Evolutionary conservation across 108 stramenopile genomes (phyloP), one percentile per base, ranked within the genome.

Genomic region (Bacterosira constricta): DNA sequence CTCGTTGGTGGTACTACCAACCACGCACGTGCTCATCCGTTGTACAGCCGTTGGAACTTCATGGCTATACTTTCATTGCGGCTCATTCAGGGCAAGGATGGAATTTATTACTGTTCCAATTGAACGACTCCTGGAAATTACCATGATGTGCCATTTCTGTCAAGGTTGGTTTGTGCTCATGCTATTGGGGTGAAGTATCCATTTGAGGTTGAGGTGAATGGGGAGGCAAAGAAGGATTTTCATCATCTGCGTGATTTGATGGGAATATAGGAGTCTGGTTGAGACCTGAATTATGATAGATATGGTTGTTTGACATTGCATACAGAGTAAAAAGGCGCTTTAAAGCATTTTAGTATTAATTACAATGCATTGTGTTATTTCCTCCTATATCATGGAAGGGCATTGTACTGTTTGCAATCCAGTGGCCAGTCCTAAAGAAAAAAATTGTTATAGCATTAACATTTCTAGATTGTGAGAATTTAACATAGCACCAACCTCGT

Each of bases 91-190:
- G 83, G 83, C 25, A 52, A 34, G 49, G 62, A 84, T 58, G 83
- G 83, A 1, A 72, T 84, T 36, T 84, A 84, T 51, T 84, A 82
- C 54, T 84, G 83, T 36, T 84, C 83, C 1, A 84, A 84, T 29
- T 84, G 83, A 80, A 84, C 83, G n/a, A 84, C 83, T 68, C 83
- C 83, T 11, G 83, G 83, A 41, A 84, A 84, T 58, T 84, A 80
- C 35, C 83, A 84, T 46, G 83, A 84, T 42, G 82, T 84, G 83
- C 79, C 81, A 20, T 80, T 84, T 63, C 50, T 84, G 21, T 79
- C 77, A 4, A 80, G 83, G 20, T 63, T 84, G 41, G 77, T 82
- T 6, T 81, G 80, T 52, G 83, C 83, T n/a, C 76, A 79, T 63
- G 83, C 80, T 1, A 77, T 81, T 52, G 83, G 83, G n/a, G 83